Conservation (phyloP, 2,329 filamentous ascomycete species). For the Alternaria brassicae region DNA sequence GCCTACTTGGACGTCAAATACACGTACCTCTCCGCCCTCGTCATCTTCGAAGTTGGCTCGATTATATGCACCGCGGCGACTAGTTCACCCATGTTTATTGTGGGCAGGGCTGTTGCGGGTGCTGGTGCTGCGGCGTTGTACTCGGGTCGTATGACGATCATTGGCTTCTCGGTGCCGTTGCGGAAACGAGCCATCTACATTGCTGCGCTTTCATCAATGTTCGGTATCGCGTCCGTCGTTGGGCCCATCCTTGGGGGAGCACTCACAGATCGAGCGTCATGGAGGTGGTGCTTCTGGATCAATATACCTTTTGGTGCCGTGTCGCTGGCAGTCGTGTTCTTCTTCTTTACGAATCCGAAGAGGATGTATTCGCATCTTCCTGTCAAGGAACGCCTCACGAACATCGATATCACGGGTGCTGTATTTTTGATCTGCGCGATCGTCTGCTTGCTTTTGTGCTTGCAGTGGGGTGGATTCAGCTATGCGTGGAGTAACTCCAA, state of each 20-base stretch:
- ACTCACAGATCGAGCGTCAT: constrained; percentile 49
- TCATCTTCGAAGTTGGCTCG: constrained; percentile 59
- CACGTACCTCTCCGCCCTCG: constrained; percentile 59
- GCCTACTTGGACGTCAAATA: constrained; percentile 64
- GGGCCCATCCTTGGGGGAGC: constrained; percentile 55
- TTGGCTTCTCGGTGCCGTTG: constrained; percentile 52
- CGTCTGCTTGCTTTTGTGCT: constrained; percentile 42
- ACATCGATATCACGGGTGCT: constrained; percentile 48
- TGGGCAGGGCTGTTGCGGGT: constrained; percentile 63
- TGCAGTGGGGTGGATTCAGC: constrained; percentile 53
- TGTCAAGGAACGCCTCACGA: constrained; percentile 45
- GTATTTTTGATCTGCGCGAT: constrained; percentile 45
- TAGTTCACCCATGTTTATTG: constrained; percentile 61
- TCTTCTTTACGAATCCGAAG: constrained; percentile 43
- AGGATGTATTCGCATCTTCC: constrained; percentile 36
- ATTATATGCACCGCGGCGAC: constrained; percentile 60
- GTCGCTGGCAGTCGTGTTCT: constrained; percentile 40
- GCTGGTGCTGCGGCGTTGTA: constrained; percentile 60
- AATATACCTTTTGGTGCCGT: constrained; percentile 56
- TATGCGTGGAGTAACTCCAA: constrained; percentile 57
- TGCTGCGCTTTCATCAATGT: constrained; percentile 48
- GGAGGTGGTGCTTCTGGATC: constrained; percentile 53
- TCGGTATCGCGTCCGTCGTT: constrained; percentile 50
- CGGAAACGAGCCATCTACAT: constrained; percentile 54
- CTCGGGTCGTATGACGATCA: constrained; percentile 62